These are phyloP conservation scores for Xerocomellus chrysenteron DNA, from an alignment of 768 basidiomycete species.

Conservation along the genomic window DNA sequence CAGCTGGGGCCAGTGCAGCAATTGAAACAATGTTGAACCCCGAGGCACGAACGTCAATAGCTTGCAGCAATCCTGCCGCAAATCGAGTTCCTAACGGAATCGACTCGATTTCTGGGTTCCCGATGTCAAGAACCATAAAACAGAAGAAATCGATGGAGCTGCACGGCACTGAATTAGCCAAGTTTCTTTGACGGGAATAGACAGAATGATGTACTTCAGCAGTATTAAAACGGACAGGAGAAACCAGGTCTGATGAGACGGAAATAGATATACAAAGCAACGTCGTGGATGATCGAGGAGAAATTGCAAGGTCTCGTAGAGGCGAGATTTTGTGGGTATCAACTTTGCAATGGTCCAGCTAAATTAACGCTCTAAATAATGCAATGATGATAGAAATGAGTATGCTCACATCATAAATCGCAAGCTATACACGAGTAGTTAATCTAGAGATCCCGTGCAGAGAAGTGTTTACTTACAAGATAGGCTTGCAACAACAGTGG, in stretches of 20 bases:
- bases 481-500: conserved; percentile 51
- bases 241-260: conserved; percentile 93
- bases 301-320: conserved; percentile 82
- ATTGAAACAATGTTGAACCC: conserved; percentile 82
- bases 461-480: conserved; percentile 61
- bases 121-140: conserved; percentile 87
- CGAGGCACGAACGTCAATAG: conserved; percentile 77
- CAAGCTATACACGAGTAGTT: conserved; percentile 44
- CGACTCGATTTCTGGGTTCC: conserved; percentile 61
- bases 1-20: conserved; percentile 77
- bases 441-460: neutral
- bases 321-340: conserved; percentile 55
- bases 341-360: conserved; percentile 77
- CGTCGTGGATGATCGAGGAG: conserved; percentile 92
- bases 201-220: conserved; percentile 52
- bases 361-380: conserved; percentile 6
- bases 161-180: neutral
- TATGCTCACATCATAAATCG: conserved; percentile 77
- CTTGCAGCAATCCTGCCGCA: conserved; percentile 75
- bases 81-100: conserved; percentile 74
- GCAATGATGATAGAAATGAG: neutral
- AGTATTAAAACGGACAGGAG: conserved; percentile 64
- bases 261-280: conserved; percentile 89
- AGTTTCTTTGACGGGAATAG: neutral
- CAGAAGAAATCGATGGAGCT: conserved; percentile 86